Conservation (phyloP, 2,329 filamentous ascomycete species). For the Thyridium curvatum region DNA sequence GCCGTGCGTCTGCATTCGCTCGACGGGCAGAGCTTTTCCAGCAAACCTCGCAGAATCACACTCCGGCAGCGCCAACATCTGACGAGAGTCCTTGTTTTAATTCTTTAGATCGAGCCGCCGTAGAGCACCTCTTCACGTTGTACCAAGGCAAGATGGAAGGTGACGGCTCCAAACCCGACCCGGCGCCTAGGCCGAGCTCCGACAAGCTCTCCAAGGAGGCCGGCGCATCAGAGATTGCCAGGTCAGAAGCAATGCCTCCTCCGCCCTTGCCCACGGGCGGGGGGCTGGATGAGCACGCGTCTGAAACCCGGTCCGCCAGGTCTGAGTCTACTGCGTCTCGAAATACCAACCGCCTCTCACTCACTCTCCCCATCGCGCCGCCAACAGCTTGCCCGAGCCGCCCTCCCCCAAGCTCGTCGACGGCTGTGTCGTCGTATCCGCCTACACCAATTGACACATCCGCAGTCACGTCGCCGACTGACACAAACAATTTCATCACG, state of each 20-base stretch:
- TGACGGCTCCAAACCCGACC: slow-evolving; percentile 1
- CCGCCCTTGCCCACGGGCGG: slow-evolving; percentile 22
- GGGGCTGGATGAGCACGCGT: slow-evolving; percentile 24
- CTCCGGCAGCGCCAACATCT: too few species aligned
- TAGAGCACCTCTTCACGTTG: slow-evolving; percentile 9
- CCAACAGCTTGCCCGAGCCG: slow-evolving; percentile 46
- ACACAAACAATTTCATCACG: slow-evolving; percentile 69
- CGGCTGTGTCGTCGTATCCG: slow-evolving; percentile 32
- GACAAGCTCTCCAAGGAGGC: too few species aligned
- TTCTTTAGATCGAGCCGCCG: slow-evolving; percentile 9
- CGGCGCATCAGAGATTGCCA: slow-evolving; percentile 9
- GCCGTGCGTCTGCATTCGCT: slow-evolving; percentile 10
- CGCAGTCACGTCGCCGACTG: slow-evolving; percentile 36
- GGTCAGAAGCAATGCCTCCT: slow-evolving; percentile 27
- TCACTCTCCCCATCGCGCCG: slow-evolving; percentile 55
- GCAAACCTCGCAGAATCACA: slow-evolving; percentile 2
- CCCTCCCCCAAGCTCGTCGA: slow-evolving; percentile 40
- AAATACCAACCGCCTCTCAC: slow-evolving; percentile 51
- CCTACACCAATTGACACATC: slow-evolving; percentile 44
- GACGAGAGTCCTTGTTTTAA: too few species aligned
- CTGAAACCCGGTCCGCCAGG: slow-evolving; percentile 39
- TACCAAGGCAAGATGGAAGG: slow-evolving; percentile 6
- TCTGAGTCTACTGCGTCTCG: slow-evolving; percentile 48
- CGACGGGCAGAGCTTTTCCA: background rate
- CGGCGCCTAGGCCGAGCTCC: slow-evolving; percentile 1